These are phyloP conservation scores for Rubia yunnanensis DNA, from an alignment of 257 asterid genomes.

Conservation along the genomic window DNA sequence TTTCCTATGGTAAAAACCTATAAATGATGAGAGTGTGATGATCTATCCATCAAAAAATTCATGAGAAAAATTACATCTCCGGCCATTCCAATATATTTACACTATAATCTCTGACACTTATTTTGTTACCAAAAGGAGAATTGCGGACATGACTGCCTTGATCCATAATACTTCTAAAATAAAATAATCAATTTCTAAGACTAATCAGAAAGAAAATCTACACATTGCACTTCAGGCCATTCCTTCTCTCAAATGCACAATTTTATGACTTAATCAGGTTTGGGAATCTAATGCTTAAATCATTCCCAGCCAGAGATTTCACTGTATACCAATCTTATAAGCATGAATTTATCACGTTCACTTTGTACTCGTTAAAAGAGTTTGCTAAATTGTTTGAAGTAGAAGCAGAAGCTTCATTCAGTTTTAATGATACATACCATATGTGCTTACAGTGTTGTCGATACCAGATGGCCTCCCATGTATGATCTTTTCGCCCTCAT, in stretches of 20 bases:
- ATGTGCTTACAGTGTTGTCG: constrained; percentile 96
- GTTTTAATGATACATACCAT: constrained; percentile 46
- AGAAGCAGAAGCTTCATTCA: not conserved
- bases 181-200: not conserved
- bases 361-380: not conserved
- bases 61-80: not conserved
- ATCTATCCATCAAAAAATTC: not conserved
- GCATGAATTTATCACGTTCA: not conserved
- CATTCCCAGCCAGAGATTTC: not conserved
- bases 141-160: constrained; percentile 1
- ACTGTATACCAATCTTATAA: not conserved
- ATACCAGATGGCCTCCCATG: constrained; percentile 99
- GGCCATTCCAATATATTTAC: not conserved
- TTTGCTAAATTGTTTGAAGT: not conserved
- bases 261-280: not conserved
- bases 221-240: not conserved
- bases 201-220: not conserved
- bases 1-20: too few relatives aligned
- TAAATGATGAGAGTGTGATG: not conserved
- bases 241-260: not conserved
- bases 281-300: not conserved
- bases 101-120: not conserved
- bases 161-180: not conserved
- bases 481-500: constrained; percentile 88
- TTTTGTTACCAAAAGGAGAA: not conserved